These are phyloP conservation scores for Epichloe bromicola DNA, from an alignment of 2,329 filamentous ascomycete genomes.

Conservation along the genomic window DNA sequence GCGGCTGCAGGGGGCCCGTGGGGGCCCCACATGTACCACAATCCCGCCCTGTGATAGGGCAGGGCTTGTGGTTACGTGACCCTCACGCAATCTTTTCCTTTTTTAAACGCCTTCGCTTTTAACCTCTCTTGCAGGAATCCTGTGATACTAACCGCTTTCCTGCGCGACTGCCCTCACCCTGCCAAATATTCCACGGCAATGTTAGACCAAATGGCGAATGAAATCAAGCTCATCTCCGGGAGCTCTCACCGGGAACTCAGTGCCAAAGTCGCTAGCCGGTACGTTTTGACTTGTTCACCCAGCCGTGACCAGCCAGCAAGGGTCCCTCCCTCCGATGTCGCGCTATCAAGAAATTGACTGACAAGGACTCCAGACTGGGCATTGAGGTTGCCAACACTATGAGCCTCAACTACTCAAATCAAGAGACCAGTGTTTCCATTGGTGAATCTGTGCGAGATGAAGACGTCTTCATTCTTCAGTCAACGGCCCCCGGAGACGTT, in stretches of 20 bases:
- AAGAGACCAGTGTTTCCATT: slow-evolving; percentile 82
- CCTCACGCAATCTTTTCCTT: too few species aligned
- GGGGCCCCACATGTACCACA: too few species aligned
- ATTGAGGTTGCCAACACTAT: slow-evolving; percentile 69
- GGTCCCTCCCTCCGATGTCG: slow-evolving; percentile 4
- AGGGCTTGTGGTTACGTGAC: too few species aligned
- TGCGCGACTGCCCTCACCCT: neutral
- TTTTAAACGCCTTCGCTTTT: too few species aligned
- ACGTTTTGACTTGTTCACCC: slow-evolving; percentile 10
- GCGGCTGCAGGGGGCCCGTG: too few species aligned
- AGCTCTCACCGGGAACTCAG: slow-evolving; percentile 36
- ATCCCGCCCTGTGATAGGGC: too few species aligned
- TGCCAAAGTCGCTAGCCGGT: slow-evolving; percentile 31
- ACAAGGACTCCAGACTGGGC: slow-evolving; percentile 42
- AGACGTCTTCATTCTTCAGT: slow-evolving; percentile 96
- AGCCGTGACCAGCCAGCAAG: neutral
- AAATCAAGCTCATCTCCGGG: slow-evolving; percentile 39
- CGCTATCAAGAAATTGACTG: slow-evolving; percentile 9
- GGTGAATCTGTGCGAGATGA: slow-evolving; percentile 94
- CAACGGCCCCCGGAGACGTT: slow-evolving; percentile 82
- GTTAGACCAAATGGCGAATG: slow-evolving; percentile 36
- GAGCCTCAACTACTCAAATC: slow-evolving; percentile 75
- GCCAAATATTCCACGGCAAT: slow-evolving; percentile 14
- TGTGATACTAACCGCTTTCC: neutral
- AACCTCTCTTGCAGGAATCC: too few species aligned